Evolutionary conservation across 768 basidiomycete genomes (phyloP).

Genomic region (Imleria badia): DNA sequence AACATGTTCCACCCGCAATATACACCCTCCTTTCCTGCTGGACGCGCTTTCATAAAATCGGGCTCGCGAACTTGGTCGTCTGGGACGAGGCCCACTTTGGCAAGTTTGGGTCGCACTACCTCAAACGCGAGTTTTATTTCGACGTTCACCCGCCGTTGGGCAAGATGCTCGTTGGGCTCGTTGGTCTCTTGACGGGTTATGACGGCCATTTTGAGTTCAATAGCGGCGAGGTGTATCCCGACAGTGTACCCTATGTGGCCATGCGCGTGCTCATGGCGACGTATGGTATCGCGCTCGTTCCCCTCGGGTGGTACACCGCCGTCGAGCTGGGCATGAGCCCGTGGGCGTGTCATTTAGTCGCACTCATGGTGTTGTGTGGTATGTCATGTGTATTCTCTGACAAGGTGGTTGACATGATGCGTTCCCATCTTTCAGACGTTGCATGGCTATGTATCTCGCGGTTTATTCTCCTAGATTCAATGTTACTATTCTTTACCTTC

Average conservation of each 20-base stretch:
- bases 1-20: constrained; percentile 72
- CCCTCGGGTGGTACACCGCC: constrained; percentile 95
- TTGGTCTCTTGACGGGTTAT: constrained; percentile 88
- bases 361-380: constrained; percentile 93
- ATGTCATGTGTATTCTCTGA: constrained; percentile 26
- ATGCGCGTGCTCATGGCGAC: constrained; percentile 95
- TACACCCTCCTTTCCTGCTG: constrained; percentile 95
- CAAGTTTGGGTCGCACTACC: constrained; percentile 97
- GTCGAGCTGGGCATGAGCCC: constrained; percentile 90
- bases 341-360: constrained; percentile 88
- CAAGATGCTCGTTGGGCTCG: constrained; percentile 98
- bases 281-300: constrained; percentile 95
- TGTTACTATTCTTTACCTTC: constrained; percentile 99
- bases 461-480: constrained; percentile 96
- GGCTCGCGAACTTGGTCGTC: constrained; percentile 79
- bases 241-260: constrained; percentile 83
- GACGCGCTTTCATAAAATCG: constrained; percentile 94
- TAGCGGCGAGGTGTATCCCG: constrained; percentile 83
- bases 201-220: constrained; percentile 93
- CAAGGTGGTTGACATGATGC: not conserved
- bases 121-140: constrained; percentile 99
- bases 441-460: constrained; percentile 97
- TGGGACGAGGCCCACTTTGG: constrained; percentile 99
- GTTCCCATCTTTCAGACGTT: constrained; percentile 62
- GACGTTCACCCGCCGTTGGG: constrained; percentile 98